Percentiles rank a stretch among this genome's conserved stretches.
Evolutionary conservation across 495 filamentous ascomycete genomes (phyloP).

Genomic region (Hypoxylon perforatum): DNA sequence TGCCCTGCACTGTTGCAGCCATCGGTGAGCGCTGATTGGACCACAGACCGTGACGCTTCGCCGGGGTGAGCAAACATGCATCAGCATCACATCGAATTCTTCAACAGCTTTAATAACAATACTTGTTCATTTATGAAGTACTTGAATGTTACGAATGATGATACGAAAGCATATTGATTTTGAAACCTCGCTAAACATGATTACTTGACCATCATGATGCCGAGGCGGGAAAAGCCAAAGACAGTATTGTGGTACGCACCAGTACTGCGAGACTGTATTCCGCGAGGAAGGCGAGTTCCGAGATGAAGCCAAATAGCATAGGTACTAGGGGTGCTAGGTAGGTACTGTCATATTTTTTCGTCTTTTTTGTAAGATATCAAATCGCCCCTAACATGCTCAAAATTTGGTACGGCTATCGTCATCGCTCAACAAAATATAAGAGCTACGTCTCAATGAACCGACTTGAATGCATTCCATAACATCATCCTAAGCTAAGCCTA

Average conservation of each 20-base stretch:
- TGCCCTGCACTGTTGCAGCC: slow-evolving; percentile 17
- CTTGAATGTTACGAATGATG: background rate
- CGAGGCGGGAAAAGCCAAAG: slow-evolving; percentile 29
- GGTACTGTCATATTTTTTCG: background rate
- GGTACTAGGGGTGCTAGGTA: background rate
- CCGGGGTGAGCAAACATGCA: slow-evolving; percentile 7
- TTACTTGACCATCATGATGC: slow-evolving; percentile 15
- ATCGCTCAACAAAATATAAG: slow-evolving; percentile 14
- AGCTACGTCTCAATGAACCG: slow-evolving; percentile 16
- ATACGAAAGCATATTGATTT: background rate
- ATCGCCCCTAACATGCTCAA: slow-evolving; percentile 6
- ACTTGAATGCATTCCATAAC: slow-evolving; percentile 28
- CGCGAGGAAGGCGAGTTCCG: slow-evolving; percentile 17
- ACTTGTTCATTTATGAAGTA: too few relatives aligned
- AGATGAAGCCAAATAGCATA: slow-evolving; percentile 10
- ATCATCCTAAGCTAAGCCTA: slow-evolving; percentile 12
- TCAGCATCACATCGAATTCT: background rate
- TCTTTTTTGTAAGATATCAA: background rate
- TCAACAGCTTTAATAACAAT: too few relatives aligned
- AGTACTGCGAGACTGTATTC: slow-evolving; percentile 1
- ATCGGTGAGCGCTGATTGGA: slow-evolving; percentile 38
- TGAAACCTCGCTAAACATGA: background rate
- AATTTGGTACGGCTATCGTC: slow-evolving; percentile 16
- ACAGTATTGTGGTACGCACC: slow-evolving; percentile 25
- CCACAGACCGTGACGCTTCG: background rate